Percentiles rank a stretch among this genome's conserved stretches.
phyloP scores from a whole-genome alignment of 2,329 filamentous ascomycete species.

The Verticillium albo-atrum region DNA sequence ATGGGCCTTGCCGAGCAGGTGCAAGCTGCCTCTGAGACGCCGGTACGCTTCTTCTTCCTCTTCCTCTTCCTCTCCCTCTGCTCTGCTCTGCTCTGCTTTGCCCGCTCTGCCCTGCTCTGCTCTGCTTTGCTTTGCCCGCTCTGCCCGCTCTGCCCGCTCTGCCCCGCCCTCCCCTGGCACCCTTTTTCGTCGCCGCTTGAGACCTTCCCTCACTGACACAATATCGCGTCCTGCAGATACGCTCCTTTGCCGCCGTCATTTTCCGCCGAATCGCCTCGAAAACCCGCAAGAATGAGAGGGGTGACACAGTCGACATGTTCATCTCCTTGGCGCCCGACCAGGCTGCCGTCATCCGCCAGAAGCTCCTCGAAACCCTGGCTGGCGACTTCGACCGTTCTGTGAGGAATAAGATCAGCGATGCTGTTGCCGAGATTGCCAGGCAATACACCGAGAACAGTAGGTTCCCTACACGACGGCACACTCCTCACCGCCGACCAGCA shows the following conservation, averaged over 20 bases:
- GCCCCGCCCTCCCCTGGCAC: background rate
- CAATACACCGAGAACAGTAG: constrained; percentile 91
- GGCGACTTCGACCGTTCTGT: constrained; percentile 70
- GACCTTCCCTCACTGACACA: background rate
- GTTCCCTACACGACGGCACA: constrained; percentile 23
- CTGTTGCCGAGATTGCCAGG: constrained; percentile 91
- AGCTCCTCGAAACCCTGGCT: constrained; percentile 73
- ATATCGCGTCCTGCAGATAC: constrained; percentile 51
- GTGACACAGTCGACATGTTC: constrained; percentile 78
- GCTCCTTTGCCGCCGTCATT: constrained; percentile 88
- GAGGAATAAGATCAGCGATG: constrained; percentile 93
- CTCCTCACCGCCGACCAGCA: background rate
- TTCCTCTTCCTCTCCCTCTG: background rate
- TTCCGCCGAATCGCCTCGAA: constrained; percentile 93
- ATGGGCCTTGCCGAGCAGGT: constrained; percentile 95
- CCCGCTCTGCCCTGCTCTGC: constrained; percentile 2
- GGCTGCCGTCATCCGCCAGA: constrained; percentile 74
- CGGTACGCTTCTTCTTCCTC: constrained; percentile 43
- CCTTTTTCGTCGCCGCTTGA: background rate
- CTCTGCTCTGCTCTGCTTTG: constrained; percentile 2
- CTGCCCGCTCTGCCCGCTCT: constrained; percentile 8
- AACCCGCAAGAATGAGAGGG: constrained; percentile 69
- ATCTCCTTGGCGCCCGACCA: constrained; percentile 71
- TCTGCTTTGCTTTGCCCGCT: background rate
- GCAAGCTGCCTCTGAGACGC: constrained; percentile 67